Percentiles rank a stretch among this genome's conserved stretches.
Conservation (phyloP, 345 rosid genomes). For the Dimocarpus longan region DNA sequence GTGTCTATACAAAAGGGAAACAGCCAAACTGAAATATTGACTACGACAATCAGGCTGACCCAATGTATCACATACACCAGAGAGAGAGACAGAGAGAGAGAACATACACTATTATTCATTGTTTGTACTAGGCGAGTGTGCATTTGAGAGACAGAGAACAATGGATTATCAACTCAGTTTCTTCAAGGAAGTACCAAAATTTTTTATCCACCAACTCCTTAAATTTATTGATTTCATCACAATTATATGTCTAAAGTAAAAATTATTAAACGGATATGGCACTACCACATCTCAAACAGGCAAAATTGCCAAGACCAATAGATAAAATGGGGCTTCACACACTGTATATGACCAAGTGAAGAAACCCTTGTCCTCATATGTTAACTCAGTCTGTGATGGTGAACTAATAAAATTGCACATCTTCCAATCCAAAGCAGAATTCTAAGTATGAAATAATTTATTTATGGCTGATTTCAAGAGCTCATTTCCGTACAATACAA, state of each 20-base stretch:
- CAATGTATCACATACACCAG: neutral
- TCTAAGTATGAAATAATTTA: neutral
- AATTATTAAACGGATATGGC: neutral
- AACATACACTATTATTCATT: neutral
- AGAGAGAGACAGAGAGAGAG: neutral
- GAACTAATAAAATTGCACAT: neutral
- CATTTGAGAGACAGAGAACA: neutral
- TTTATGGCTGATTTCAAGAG: too few relatives aligned
- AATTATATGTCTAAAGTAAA: neutral
- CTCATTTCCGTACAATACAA: too few relatives aligned
- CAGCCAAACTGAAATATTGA: neutral
- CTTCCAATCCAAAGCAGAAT: neutral
- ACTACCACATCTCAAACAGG: neutral
- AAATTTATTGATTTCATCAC: neutral
- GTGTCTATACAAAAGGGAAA: neutral
- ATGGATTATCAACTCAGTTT: too few relatives aligned
- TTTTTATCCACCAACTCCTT: neutral
- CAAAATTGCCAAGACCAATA: neutral
- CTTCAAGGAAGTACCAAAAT: neutral
- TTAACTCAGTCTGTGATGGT: neutral
- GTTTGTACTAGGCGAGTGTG: neutral
- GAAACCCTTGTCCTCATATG: neutral
- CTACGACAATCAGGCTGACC: neutral
- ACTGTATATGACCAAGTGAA: neutral
- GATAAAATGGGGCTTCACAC: neutral